Evolutionary conservation across 805 yeast species (phyloP), one percentile per base, ranked within the genome.

Genomic region (Torulaspora indica): DNA sequence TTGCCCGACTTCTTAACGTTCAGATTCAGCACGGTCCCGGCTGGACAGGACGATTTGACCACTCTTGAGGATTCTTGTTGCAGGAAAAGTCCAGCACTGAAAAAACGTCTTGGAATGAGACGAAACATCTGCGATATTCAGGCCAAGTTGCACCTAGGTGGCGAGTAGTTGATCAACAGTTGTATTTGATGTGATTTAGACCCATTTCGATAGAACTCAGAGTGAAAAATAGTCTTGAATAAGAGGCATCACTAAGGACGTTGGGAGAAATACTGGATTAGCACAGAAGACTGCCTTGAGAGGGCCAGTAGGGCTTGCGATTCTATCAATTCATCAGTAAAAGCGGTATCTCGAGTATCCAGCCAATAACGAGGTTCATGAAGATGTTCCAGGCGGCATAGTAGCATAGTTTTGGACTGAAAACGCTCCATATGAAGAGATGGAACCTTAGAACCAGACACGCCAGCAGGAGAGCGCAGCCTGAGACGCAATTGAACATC

Each of bases 401-500:
- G 61, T 83, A 93, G 28, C 95, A 73, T 4, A 93, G 63, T 57
- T 90, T 91, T 1, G 98, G 98, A 40, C 95, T 85, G 68, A 93
- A 93, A 6, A 93, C 98, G 1, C 98, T 90, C 98, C 98, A 93
- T 8, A 93, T 85, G 61, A 93, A 93, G 45, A 93, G 70, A 63
- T 93, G 98, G 58, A 82, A 85, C 53, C 95, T 73, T 53, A 90
- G 72, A 15, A 76, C 70, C 40, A 75, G 73, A 61, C 98, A 93
- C 10, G 96, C 82, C 0, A 70, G 67, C 34, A 85, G 60, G 40
- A 88, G 73, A 35, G 76, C 75, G 2, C 77, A 54, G 1, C 85
- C 82, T 8, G 81, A 69, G 1, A 81, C 51, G 1, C 82, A 68
- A 60, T 84, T 85, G 56, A 82, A 85, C 1, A 74, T 57, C 27